These are phyloP conservation scores for Globisporangium spinosum DNA, from an alignment of 352 stramenopile genomes.

Conservation along the genomic window DNA sequence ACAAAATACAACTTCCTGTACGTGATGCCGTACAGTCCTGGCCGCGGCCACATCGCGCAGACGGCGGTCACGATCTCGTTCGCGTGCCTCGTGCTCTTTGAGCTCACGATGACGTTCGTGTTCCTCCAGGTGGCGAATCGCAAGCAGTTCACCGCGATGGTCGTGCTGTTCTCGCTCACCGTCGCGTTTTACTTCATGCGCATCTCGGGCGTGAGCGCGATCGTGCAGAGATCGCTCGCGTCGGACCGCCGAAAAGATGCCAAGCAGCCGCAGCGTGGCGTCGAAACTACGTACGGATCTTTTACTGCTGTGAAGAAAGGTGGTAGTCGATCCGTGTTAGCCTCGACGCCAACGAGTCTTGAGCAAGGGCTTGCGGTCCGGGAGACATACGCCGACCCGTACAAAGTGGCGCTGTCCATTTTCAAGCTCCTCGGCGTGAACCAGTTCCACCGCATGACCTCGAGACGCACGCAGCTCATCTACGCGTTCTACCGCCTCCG, in stretches of 20 bases:
- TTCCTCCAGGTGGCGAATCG: conserved; percentile 58
- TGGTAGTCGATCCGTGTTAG: neutral
- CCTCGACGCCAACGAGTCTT: conserved; percentile 30
- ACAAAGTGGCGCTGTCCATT: conserved; percentile 67
- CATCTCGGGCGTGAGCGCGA: conserved; percentile 36
- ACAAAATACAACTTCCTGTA: conserved; percentile 87
- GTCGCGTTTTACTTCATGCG: conserved; percentile 49
- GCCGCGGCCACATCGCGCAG: conserved; percentile 58
- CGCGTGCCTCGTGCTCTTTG: conserved; percentile 63
- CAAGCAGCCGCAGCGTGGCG: neutral
- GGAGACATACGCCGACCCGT: conserved; percentile 65
- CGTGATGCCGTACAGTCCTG: conserved; percentile 63
- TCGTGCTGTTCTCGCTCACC: conserved; percentile 48
- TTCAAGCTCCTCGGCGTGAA: conserved; percentile 69
- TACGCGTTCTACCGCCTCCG: conserved; percentile 62
- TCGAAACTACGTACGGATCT: conserved; percentile 2
- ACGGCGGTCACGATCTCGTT: conserved; percentile 65
- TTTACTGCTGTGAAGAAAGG: neutral
- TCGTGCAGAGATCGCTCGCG: conserved; percentile 34
- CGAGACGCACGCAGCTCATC: conserved; percentile 45
- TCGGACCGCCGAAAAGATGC: conserved; percentile 16
- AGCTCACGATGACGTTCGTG: conserved; percentile 72
- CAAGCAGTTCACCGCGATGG: conserved; percentile 53
- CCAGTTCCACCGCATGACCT: conserved; percentile 68
- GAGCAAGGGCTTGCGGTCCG: conserved; percentile 34